A percentile compares a stretch with the other conserved stretches of the same genome.
Conservation (phyloP, 2,329 filamentous ascomycete genomes). For the Tolypocladium pustulatum region DNA sequence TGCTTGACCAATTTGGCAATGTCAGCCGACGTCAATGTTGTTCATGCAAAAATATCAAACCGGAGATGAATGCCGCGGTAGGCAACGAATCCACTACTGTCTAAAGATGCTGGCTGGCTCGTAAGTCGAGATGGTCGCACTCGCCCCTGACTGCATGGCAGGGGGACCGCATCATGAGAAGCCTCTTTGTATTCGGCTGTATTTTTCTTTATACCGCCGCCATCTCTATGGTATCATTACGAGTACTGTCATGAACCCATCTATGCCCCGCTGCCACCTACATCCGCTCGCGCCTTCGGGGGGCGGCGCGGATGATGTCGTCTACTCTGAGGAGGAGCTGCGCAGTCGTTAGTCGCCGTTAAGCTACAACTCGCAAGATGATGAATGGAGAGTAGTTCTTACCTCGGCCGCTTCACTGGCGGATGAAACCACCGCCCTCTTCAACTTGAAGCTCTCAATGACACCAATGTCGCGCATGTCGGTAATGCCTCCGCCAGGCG, state of each 20-base stretch:
- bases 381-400: slow-evolving; percentile 23
- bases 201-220: background rate
- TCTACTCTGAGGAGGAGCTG: slow-evolving; percentile 87
- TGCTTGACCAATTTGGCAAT: background rate
- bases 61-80: background rate
- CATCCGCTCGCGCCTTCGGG: slow-evolving; percentile 42
- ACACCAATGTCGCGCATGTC: slow-evolving; percentile 96
- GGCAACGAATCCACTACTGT: background rate
- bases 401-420: slow-evolving; percentile 96
- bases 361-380: background rate
- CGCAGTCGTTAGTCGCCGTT: background rate
- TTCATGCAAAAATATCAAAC: background rate
- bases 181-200: background rate
- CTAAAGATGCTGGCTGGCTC: background rate
- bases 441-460: slow-evolving; percentile 97
- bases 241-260: background rate
- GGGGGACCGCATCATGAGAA: background rate
- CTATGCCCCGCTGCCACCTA: slow-evolving; percentile 9
- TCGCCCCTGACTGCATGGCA: background rate
- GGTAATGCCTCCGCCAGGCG: slow-evolving; percentile 80
- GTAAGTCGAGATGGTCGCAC: background rate
- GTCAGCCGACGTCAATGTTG: background rate
- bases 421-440: slow-evolving; percentile 93
- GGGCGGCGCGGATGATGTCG: slow-evolving; percentile 93
- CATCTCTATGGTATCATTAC: slow-evolving; percentile 1